Evolutionary conservation across 139 green algal species (phyloP), one percentile per base, ranked within the genome.

Genomic region (Micromonas commoda): DNA sequence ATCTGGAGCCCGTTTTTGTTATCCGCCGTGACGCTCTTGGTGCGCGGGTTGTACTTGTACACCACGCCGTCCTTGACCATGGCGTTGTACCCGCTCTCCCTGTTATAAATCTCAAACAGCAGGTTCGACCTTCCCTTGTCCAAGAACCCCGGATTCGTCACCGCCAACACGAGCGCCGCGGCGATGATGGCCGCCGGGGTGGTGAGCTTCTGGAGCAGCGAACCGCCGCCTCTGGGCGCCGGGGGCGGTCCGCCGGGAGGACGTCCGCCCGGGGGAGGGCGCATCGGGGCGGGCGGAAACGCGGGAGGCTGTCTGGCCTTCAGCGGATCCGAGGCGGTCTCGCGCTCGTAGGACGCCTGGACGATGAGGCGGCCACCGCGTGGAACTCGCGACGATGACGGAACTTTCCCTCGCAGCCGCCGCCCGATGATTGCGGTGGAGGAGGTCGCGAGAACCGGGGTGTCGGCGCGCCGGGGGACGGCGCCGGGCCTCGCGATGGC

Each of bases 141-240:
- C 20, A 75, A 38, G 37, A 37, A 75, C 3, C 29, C 37, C 34
- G 68, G 68, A 32, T 75, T 75, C 68, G 38, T 21, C 0, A 75
- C 35, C 3, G 26, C 29, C 21, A 75, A 0, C 23, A 61, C 31
- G 23, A 39, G 34, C 21, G 35, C 68, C 4, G 61, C 2, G 2
- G 19, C 68, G 1, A 61, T 16, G 45, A 57, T 57, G 9, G 45
- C 45, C 9, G 16, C 16, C 9, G 45, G 45, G 45, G 45, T 23
- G 45, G 45, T 23, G 45, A 57, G 45, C 45, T 9, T n/a, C n/a
- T n/a, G 9, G 45, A 57, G 9, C 9, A 57, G 45, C 45, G 9
- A 57, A 23, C 45, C 45, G 45, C 45, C 9, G 9, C 9, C 9
- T 9, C 45, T 57, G 9, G 45, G 16, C 45, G 45, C 9, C 45